Base-by-base conservation (phyloP, 768 basidiomycete genomes). In the Phanerochaete carnosa region DNA sequence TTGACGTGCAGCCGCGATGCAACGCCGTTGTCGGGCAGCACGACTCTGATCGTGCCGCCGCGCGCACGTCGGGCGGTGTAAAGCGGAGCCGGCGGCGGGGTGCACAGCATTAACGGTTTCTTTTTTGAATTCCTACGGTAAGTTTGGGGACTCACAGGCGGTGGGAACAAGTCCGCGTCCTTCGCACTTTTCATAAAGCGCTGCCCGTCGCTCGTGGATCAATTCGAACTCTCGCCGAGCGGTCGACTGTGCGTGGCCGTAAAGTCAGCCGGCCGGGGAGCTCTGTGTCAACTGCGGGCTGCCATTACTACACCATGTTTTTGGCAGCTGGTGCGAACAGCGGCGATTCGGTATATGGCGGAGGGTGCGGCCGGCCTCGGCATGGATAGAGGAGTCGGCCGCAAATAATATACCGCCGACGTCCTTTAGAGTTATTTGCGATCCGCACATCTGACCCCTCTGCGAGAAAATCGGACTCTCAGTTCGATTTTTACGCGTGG, bases 181-280 rank as follows among this genome's bases (percentile, higher is more conserved):
- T 65, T 70, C 69, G 69, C 69, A 70, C 61, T 58, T 49, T 49
- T 64, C 62, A 35, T n/a, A n/a, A 65, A 65, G 62, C 66, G 66
- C 62, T 46, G 55, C 37, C 37, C 37, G 37, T 19, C 19, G 19
- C 37, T 11, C 37, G 11, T 19, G 9, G 37, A 39, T 39, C 37
- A 19, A 9, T 9, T n/a, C 35, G 49, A 15, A 54, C 51, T 63
- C 62, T 65, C 72, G 61, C 64, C 2, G n/a, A n/a, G n/a, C n/a
- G n/a, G n/a, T n/a, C n/a, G n/a, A n/a, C n/a, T n/a, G n/a, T n/a
- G n/a, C n/a, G n/a, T n/a, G n/a, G n/a, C n/a, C n/a, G n/a, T n/a
- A n/a, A n/a, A n/a, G n/a, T n/a, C n/a, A n/a, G n/a, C n/a, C n/a
- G n/a, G n/a, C n/a, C n/a, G n/a, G n/a, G n/a, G n/a, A n/a, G n/a